Evolutionary conservation across 495 filamentous ascomycete species (phyloP).

Genomic region (Podospora didyma): DNA sequence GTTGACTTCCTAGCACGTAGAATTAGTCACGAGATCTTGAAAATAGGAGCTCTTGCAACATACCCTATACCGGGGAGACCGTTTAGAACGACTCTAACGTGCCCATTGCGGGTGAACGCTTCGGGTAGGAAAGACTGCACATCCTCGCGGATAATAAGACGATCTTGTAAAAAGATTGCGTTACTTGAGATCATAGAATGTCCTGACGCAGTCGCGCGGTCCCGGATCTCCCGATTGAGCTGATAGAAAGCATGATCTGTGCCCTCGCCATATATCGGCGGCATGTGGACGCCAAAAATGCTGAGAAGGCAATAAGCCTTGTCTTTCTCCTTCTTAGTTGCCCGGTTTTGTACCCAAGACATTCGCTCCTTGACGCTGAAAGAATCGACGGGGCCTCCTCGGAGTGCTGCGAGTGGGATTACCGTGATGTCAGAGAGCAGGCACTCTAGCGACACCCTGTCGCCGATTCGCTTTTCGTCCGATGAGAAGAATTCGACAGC

Average conservation of each 20-base stretch:
- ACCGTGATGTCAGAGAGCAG: background rate
- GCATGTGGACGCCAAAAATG: slow-evolving; percentile 3
- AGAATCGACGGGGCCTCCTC: background rate
- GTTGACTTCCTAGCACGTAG: no score
- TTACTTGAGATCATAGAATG: no score
- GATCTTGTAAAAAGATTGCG: no score
- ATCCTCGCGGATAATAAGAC: no score
- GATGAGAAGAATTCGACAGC: background rate
- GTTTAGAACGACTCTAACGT: no score
- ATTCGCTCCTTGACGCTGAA: background rate
- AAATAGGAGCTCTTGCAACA: background rate
- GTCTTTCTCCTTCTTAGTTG: slow-evolving; percentile 1
- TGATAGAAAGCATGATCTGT: background rate
- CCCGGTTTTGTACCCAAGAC: background rate
- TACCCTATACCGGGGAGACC: no score
- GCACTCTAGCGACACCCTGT: background rate
- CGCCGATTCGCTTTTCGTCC: background rate
- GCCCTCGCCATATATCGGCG: slow-evolving; percentile 1
- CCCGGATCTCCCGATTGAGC: background rate
- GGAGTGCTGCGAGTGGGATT: background rate
- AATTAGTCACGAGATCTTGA: no score
- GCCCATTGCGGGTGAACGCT: no score
- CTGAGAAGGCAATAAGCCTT: slow-evolving; percentile 9
- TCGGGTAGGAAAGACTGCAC: no score
- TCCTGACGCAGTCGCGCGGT: background rate